Evolutionary conservation across 1,284 basidiomycete species (phyloP), one percentile per base, ranked within the genome.

Genomic region (Microbotryum saponariae): DNA sequence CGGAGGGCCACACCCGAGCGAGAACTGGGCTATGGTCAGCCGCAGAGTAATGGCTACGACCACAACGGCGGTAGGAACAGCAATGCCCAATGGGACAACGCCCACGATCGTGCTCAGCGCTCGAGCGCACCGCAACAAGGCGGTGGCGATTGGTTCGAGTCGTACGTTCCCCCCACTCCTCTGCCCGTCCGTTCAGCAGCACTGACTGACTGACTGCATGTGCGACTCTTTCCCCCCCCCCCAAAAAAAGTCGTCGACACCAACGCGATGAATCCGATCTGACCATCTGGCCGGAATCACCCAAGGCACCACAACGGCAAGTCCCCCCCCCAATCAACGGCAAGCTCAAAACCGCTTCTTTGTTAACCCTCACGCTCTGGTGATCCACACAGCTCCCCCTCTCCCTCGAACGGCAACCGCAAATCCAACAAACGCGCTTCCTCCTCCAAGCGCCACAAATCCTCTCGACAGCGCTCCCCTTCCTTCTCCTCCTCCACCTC

Each of bases 221-320:
- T 25, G 25, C 27, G 27, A 27, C 27, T 27, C 27, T 27, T n/a
- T n/a, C n/a, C n/a, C n/a, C n/a, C n/a, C n/a, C 6, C 27, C 27
- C 27, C 27, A 3, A 27, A 27, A 27, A 27, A 27, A 27, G 91
- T 70, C 89, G 91, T 27, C 80, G 89, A 56, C 74, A 80, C 61
- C 84, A 91, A 73, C 79, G 91, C 57, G 85, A 87, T 65, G 78
- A 73, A 3, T 84, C 78, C 14, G 80, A 80, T 6, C 74, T 87
- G 2, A 82, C 82, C 66, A 81, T 92, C 54, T 96, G 91, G 91
- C 91, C 91, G 0, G 76, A 83, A 2, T 93, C 91, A 4, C 91
- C 91, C 18, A 55, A 65, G 0, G 86, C 86, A 69, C 82, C 80
- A 29, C 82, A 83, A 57, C 76, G 65, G 67, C 64, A 27, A 8